phyloP scores from a whole-genome alignment of 345 rosid genomes.

The Ailanthus altissimus region DNA sequence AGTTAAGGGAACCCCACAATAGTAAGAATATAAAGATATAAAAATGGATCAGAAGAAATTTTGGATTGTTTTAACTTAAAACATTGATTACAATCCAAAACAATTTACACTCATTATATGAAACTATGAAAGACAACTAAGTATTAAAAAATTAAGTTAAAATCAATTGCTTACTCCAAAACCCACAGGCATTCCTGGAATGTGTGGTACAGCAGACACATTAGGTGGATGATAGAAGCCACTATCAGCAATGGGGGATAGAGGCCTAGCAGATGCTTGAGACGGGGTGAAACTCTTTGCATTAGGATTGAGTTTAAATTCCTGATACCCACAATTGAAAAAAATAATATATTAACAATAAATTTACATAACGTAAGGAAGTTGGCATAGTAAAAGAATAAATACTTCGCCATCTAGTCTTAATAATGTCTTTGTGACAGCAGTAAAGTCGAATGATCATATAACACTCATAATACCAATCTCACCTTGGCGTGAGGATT shows the following conservation, averaged over 20 bases:
- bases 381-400: background rate
- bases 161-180: conserved; percentile 60
- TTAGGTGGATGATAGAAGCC: conserved; percentile 64
- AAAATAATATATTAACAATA: background rate
- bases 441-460: background rate
- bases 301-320: conserved; percentile 88
- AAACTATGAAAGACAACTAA: background rate
- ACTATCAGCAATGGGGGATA: conserved; percentile 60
- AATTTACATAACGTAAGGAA: background rate
- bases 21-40: background rate
- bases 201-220: conserved; percentile 50
- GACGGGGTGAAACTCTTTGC: conserved; percentile 84
- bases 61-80: background rate
- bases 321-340: conserved; percentile 48
- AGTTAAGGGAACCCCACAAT: background rate
- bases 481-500: conserved; percentile 88
- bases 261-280: conserved; percentile 56
- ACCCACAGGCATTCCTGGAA: conserved; percentile 72
- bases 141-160: background rate
- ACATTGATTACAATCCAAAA: background rate
- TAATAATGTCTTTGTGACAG: background rate
- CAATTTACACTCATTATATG: background rate
- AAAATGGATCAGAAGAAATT: background rate
- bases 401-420: background rate
- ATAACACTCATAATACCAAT: conserved; percentile 1